Base-by-base conservation (phyloP, 129 eudicot species). In the Flaveria brownii region DNA sequence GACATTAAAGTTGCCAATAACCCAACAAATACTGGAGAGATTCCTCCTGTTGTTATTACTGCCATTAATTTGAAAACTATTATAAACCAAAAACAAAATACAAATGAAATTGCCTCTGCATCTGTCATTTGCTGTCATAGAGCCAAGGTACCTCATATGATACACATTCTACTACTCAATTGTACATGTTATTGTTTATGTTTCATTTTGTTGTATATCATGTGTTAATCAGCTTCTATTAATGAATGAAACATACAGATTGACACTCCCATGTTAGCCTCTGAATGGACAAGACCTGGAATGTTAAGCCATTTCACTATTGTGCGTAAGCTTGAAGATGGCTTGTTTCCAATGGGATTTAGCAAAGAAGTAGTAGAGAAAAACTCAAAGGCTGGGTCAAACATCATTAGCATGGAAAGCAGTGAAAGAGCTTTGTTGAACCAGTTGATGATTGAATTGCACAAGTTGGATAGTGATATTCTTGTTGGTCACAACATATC, bases 401-500 rank as follows among this genome's bases (percentile, higher is more conserved):
- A 78, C 73, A 85, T 91, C 73, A 82, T 91, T 77, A 76, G 87
- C 76, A 78, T 63, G 82, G 99, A 89, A 78, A 87, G 90, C 94
- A 95, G 99, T 80, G 99, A 95, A 85, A 86, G 99, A 74, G 99
- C 96, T 65, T 83, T 95, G 65, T 73, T 95, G 69, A 87, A 86
- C 74, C 96, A 92, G 74, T 73, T 95, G 88, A 91, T 95, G 99
- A 82, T 82, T 23, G 97, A 95, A 83, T 72, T 95, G 70, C 90
- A 95, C 88, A 95, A 91, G 73, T 74, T 95, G 76, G 99, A 95
- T 76, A 87, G 92, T 70, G 99, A 95, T 82, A 87, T 95, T 83
- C 93, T 95, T 80, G 96, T 95, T 76, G 99, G 99, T 67, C 99
- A 95, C 82, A 95, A 95, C 70, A 95, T 95, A 72, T 95, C 99